Evolutionary conservation across 345 rosid genomes (phyloP).

Genomic region (Aquilaria yunnanensis): DNA sequence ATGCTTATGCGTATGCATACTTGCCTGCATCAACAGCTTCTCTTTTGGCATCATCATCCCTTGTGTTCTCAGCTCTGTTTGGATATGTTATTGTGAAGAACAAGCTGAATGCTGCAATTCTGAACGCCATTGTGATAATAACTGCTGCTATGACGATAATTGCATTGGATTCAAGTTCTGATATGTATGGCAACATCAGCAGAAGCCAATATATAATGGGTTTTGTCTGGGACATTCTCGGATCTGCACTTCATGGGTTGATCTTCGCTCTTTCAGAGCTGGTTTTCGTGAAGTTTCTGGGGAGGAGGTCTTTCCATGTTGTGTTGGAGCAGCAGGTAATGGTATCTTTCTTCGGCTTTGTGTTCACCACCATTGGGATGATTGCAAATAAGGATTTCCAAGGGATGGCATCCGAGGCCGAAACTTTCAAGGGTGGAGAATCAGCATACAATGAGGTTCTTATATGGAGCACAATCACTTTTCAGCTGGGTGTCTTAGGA

Average conservation of each 20-base stretch:
- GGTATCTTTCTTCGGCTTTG: slow-evolving; percentile 64
- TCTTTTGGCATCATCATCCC: slow-evolving; percentile 75
- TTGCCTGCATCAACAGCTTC: slow-evolving; percentile 88
- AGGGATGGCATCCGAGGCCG: slow-evolving; percentile 45
- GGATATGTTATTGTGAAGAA: slow-evolving; percentile 67
- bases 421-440: slow-evolving; percentile 45
- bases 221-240: slow-evolving; percentile 71
- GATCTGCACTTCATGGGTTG: slow-evolving; percentile 82
- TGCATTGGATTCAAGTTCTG: slow-evolving; percentile 75
- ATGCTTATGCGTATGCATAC: slow-evolving; percentile 80
- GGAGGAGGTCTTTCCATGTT: slow-evolving; percentile 76
- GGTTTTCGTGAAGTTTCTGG: slow-evolving; percentile 55
- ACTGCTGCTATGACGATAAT: slow-evolving; percentile 61
- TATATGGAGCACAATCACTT: slow-evolving; percentile 59
- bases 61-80: slow-evolving; percentile 62
- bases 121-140: slow-evolving; percentile 64
- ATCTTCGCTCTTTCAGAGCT: slow-evolving; percentile 85
- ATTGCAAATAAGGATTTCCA: slow-evolving; percentile 45
- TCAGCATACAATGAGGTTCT: slow-evolving; percentile 37
- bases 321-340: slow-evolving; percentile 81
- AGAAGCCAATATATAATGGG: slow-evolving; percentile 59
- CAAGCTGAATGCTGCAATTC: slow-evolving; percentile 53
- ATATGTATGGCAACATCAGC: slow-evolving; percentile 41
- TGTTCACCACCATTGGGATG: slow-evolving; percentile 65
- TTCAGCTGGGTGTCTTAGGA: slow-evolving; percentile 72